Percentiles rank a stretch among this genome's conserved stretches.
Evolutionary conservation across 371 early-diverging fungal genomes (phyloP).

Genomic region (Phascolomyces articulosus): DNA sequence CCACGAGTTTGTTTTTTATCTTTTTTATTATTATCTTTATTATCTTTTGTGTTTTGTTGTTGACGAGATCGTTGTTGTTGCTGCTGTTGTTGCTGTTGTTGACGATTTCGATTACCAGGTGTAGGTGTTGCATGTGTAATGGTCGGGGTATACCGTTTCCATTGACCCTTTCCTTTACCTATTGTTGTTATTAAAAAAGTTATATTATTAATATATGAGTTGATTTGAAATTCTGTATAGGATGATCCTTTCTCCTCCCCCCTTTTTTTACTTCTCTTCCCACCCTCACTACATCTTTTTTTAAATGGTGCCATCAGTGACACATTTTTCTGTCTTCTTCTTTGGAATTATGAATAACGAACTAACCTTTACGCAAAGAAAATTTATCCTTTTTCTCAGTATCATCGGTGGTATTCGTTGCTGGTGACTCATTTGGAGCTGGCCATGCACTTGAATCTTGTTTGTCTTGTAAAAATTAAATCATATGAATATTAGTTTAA

Average conservation of each 20-base stretch:
- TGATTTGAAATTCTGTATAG: too few relatives aligned
- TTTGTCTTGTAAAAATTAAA: background rate
- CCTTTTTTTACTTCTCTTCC: too few relatives aligned
- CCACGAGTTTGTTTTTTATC: conserved; percentile 8
- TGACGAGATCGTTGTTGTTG: conserved; percentile 11
- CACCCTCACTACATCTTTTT: too few relatives aligned
- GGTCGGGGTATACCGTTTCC: conserved; percentile 63
- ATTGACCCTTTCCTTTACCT: conserved; percentile 59
- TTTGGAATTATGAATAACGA: conserved; percentile 13
- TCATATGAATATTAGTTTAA: background rate
- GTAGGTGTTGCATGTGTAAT: conserved; percentile 56
- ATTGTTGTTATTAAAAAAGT: background rate
- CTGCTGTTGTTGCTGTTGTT: conserved; percentile 22
- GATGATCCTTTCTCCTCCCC: too few relatives aligned
- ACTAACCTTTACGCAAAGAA: conserved; percentile 15
- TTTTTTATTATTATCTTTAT: conserved; percentile 11
- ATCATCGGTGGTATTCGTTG: conserved; percentile 16
- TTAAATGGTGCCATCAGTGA: too few relatives aligned
- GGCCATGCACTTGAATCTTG: conserved; percentile 36
- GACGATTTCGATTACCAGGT: conserved; percentile 19
- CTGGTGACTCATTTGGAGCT: conserved; percentile 44
- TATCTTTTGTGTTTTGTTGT: background rate
- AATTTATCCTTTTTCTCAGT: conserved; percentile 49
- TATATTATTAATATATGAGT: background rate
- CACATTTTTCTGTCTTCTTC: background rate